Percentiles rank a stretch among this genome's conserved stretches.
phyloP scores from a whole-genome alignment of 495 filamentous ascomycete species.

The Penicillium crystallinum region DNA sequence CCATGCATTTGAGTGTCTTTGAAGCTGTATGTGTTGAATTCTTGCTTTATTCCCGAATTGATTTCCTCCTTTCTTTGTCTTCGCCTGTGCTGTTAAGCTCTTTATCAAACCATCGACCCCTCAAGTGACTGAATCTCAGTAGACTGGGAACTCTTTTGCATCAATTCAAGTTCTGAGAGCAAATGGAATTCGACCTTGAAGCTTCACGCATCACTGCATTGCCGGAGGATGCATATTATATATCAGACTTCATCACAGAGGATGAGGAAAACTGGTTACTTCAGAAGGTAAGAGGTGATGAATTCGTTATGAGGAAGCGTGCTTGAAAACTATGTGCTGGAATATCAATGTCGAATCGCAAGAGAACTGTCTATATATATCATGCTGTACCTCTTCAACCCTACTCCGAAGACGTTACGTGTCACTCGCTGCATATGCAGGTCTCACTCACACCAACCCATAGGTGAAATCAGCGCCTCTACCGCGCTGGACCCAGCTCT shows the following conservation, averaged over 20 bases:
- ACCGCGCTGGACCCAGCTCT: constrained; percentile 78
- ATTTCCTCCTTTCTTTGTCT: neutral
- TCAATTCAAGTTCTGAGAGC: neutral
- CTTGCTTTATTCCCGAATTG: neutral
- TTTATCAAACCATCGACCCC: neutral
- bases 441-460: neutral
- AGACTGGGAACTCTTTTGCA: neutral
- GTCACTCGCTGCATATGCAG: neutral
- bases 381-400: neutral
- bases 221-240: constrained; percentile 73
- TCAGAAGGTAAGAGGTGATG: constrained; percentile 49
- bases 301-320: neutral
- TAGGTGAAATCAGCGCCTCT: constrained; percentile 55
- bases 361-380: neutral
- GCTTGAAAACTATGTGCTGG: neutral
- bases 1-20: neutral
- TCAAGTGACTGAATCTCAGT: neutral
- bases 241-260: constrained; percentile 75
- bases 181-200: constrained; percentile 27
- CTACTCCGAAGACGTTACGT: neutral
- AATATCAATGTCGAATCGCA: neutral
- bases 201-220: constrained; percentile 51
- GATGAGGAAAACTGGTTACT: constrained; percentile 70
- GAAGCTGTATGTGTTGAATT: neutral
- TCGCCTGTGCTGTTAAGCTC: neutral